Conservation (phyloP, 106 monocot species). For the Platanthera guangdongensis region DNA sequence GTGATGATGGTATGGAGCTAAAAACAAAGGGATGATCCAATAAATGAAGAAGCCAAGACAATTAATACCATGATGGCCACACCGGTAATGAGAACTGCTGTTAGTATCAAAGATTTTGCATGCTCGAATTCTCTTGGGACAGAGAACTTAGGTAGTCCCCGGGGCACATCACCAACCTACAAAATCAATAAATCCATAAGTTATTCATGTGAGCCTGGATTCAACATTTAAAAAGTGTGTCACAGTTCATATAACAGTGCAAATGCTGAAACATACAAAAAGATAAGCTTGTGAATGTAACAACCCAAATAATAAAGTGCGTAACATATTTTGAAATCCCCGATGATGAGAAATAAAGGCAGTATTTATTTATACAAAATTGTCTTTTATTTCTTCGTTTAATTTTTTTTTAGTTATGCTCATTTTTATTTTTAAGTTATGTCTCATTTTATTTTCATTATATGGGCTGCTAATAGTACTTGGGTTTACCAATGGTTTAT, state of each 20-base stretch:
- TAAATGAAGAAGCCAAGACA: constrained; percentile 3
- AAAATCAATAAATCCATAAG: neutral
- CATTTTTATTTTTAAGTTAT: no score
- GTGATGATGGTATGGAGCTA: neutral
- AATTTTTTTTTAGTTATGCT: no score
- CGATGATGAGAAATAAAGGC: no score
- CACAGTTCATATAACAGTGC: neutral
- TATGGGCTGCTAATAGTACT: no score
- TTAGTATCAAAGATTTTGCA: constrained; percentile 74
- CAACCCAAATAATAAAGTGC: no score
- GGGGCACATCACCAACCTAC: constrained; percentile 96
- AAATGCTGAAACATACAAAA: neutral
- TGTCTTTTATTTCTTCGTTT: no score
- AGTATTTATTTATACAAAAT: no score
- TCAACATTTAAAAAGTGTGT: neutral
- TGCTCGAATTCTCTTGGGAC: constrained; percentile 76
- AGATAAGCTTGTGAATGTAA: neutral
- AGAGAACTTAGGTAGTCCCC: constrained; percentile 86
- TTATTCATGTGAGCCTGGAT: neutral
- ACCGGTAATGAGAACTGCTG: constrained; percentile 92
- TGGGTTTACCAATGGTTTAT: no score
- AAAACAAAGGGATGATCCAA: neutral
- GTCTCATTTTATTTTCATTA: no score
- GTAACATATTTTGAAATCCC: no score
- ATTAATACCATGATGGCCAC: constrained; percentile 88